Evolutionary conservation across 2,329 filamentous ascomycete genomes (phyloP).

Genomic region (Aspergillus tamarii): DNA sequence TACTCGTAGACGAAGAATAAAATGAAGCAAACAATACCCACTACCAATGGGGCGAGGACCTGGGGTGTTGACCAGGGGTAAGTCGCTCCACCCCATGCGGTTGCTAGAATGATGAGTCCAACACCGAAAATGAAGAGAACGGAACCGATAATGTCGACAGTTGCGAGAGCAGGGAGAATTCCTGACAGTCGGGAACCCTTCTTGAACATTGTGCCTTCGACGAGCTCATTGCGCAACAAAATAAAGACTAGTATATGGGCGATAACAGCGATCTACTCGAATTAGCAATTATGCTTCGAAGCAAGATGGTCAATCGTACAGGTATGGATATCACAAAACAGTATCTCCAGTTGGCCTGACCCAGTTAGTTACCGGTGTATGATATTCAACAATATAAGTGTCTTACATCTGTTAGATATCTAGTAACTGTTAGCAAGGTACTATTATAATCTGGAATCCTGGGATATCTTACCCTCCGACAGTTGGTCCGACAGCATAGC

Average conservation of each 20-base stretch:
- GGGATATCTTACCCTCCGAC: constrained; percentile 54
- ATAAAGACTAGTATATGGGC: constrained; percentile 60
- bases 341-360: constrained; percentile 63
- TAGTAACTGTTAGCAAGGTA: constrained; percentile 13
- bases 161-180: constrained; percentile 55
- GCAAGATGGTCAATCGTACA: constrained; percentile 43
- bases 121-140: constrained; percentile 60
- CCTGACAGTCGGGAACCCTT: constrained; percentile 34
- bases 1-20: constrained; percentile 58
- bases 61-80: constrained; percentile 56
- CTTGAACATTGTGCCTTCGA: constrained; percentile 53
- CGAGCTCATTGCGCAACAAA: constrained; percentile 61
- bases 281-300: constrained; percentile 30
- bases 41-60: constrained; percentile 54
- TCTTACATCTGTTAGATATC: constrained; percentile 38
- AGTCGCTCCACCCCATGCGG: constrained; percentile 60
- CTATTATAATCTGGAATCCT: background rate
- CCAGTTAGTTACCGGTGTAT: constrained; percentile 43
- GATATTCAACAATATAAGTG: no score
- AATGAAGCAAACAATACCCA: constrained; percentile 48
- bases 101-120: constrained; percentile 57
- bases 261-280: constrained; percentile 47
- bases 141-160: constrained; percentile 61
- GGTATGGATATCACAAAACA: constrained; percentile 69
- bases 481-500: constrained; percentile 64